Evolutionary conservation across 2,329 filamentous ascomycete genomes (phyloP).

Genomic region (Ophiostoma sp.): DNA sequence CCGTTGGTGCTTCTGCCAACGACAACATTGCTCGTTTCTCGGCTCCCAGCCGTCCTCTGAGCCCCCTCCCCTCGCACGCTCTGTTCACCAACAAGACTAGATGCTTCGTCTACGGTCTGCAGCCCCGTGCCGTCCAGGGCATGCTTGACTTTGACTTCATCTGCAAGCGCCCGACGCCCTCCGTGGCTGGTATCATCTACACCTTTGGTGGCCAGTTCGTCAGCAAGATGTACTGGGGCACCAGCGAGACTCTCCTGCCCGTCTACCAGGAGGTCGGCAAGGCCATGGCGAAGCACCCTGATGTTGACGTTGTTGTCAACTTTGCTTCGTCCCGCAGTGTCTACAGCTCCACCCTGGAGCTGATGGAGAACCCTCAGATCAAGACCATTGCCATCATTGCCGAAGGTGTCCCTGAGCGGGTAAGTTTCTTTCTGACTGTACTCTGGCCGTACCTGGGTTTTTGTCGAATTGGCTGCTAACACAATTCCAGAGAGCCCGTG

Average conservation of each 20-base stretch:
- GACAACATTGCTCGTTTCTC: constrained; percentile 98
- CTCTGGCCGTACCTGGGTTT: too few species aligned
- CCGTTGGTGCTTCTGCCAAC: constrained; percentile 68
- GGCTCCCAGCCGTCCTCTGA: constrained; percentile 85
- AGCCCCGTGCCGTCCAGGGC: constrained; percentile 85
- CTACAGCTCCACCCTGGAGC: constrained; percentile 96
- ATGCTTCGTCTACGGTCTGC: constrained; percentile 99
- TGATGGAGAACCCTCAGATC: constrained; percentile 95
- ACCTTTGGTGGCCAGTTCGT: constrained; percentile 99
- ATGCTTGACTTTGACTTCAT: constrained; percentile 99
- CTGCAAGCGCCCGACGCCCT: constrained; percentile 96
- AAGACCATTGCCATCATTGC: constrained; percentile 99
- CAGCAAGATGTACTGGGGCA: constrained; percentile 99
- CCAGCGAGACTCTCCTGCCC: constrained; percentile 95
- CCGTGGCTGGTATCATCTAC: constrained; percentile 98
- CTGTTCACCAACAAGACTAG: constrained; percentile 99
- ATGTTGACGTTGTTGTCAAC: constrained; percentile 98
- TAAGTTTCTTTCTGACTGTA: constrained; percentile 45
- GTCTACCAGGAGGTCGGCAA: constrained; percentile 94
- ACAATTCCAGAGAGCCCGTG: constrained; percentile 71
- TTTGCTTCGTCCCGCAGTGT: constrained; percentile 98
- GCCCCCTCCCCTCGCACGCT: constrained; percentile 78
- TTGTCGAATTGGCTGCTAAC: constrained; percentile 3
- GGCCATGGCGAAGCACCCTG: constrained; percentile 91
- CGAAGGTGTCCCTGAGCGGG: constrained; percentile 96